Percentiles rank a stretch among this genome's conserved stretches.
phyloP scores from a whole-genome alignment of 768 basidiomycete genomes.

The Pholiota microspora region DNA sequence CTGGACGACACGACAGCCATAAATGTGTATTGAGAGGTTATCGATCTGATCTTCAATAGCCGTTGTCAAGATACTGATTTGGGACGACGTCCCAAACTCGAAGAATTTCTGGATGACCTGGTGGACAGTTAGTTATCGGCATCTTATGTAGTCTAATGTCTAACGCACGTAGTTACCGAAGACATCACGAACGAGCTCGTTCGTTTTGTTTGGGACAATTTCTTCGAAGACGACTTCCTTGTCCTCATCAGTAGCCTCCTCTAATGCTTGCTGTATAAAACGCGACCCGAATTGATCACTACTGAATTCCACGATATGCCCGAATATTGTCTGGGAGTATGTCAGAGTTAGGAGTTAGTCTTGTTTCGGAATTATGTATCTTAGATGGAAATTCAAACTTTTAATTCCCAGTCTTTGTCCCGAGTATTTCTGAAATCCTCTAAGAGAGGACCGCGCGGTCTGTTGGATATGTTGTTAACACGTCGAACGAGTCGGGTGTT shows the following conservation, averaged over 20 bases:
- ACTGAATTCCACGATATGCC: slow-evolving; percentile 87
- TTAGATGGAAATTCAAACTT: slow-evolving; percentile 38
- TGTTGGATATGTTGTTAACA: slow-evolving; percentile 33
- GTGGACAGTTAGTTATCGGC: slow-evolving; percentile 7
- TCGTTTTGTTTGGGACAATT: slow-evolving; percentile 72
- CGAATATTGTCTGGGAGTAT: slow-evolving; percentile 70
- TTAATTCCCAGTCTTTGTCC: slow-evolving; percentile 76
- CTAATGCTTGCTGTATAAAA: slow-evolving; percentile 87
- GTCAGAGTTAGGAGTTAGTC: background rate
- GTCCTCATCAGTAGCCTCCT: slow-evolving; percentile 63
- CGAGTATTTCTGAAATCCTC: slow-evolving; percentile 87
- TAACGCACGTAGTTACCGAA: slow-evolving; percentile 91
- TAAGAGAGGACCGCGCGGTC: slow-evolving; percentile 67
- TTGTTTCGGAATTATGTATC: background rate
- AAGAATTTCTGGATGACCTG: slow-evolving; percentile 94
- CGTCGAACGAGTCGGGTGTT: slow-evolving; percentile 41
- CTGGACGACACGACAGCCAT: slow-evolving; percentile 95
- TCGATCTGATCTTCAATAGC: slow-evolving; percentile 80
- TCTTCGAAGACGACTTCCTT: slow-evolving; percentile 82
- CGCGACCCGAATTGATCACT: slow-evolving; percentile 97
- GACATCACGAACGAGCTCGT: slow-evolving; percentile 85
- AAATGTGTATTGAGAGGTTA: slow-evolving; percentile 83
- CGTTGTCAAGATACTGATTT: slow-evolving; percentile 66
- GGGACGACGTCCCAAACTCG: slow-evolving; percentile 76
- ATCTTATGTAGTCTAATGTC: background rate